Evolutionary conservation across 192 early-diverging fungal genomes (phyloP), one percentile per base, ranked within the genome.

Genomic region (Cladochytrium replicatum): DNA sequence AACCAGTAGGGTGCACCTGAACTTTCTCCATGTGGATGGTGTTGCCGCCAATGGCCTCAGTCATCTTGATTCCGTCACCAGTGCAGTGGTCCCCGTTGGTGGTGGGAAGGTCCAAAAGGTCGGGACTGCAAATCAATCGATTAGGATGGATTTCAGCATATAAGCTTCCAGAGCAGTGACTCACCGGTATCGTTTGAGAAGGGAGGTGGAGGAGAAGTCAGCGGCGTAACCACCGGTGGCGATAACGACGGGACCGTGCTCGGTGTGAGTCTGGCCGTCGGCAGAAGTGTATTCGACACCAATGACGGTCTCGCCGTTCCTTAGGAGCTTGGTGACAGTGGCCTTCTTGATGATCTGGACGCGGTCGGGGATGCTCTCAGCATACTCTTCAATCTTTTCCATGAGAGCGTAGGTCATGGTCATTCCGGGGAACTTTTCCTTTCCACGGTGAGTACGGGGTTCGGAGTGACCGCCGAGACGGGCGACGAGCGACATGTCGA

Each of bases 141-240:
- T n/a, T n/a, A n/a, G n/a, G n/a, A n/a, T n/a, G n/a, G n/a, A 53
- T 0, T 8, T 45, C 27, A 25, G 6, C n/a, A 13, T 13, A 63
- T 21, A 32, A 1, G 28, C 21, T 13, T 22, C 15, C 8, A 1
- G 6, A 61, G 15, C 30, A 32, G 21, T 6, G 21, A 29, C 68
- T 23, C 54, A 86, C 50, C 89, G 81, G 66, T 91, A 84, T 64
- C 86, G 69, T 65, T 86, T 80, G 26, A 94, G 60, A 9, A 91
- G 70, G 7, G 82, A 89, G 43, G 76, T 68, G 8, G 68, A 70
- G 32, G 74, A 76, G 59, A 93, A 92, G 48, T 88, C 88, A 44
- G 89, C 90, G 32, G 87, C 93, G 64, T 92, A 97, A 45, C 93
- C 93, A 67, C 93, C 93, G 41, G 93, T 97, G 2, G 91, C 88